Percentiles rank a stretch among this genome's conserved stretches.
Evolutionary conservation across 2,329 filamentous ascomycete species (phyloP).

Genomic region (Penicillium aurantiogriseum): DNA sequence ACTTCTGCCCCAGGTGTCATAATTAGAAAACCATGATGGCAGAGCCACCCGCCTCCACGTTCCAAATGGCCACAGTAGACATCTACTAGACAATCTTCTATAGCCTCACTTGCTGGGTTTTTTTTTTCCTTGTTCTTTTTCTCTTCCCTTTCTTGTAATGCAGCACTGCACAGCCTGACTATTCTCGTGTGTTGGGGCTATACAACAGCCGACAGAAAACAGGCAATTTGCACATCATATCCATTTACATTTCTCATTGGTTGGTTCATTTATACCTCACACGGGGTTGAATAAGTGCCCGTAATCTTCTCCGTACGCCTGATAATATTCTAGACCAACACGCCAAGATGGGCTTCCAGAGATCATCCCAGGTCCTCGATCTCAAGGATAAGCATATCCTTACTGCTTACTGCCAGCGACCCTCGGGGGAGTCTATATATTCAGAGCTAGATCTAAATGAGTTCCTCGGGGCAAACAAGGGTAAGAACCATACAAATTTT

Average conservation of each 20-base stretch:
- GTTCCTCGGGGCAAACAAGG: conserved; percentile 18
- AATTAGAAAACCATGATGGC: conserved; percentile 23
- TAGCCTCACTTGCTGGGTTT: not conserved
- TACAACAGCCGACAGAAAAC: not conserved
- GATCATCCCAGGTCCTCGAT: conserved; percentile 18
- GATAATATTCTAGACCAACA: not conserved
- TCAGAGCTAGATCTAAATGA: conserved; percentile 23
- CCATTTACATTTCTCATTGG: not conserved
- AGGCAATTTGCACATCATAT: not conserved
- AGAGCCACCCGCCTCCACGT: conserved; percentile 10
- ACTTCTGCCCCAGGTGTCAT: conserved; percentile 4
- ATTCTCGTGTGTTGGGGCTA: too few species aligned
- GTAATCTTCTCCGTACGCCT: not conserved
- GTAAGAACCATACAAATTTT: conserved; percentile 5
- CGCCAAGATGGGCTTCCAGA: conserved; percentile 23
- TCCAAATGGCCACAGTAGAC: not conserved
- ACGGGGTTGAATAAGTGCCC: not conserved
- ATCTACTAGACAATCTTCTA: not conserved
- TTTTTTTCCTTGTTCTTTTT: not conserved
- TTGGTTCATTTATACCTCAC: not conserved
- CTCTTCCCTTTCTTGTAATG: not conserved
- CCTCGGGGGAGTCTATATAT: conserved; percentile 16
- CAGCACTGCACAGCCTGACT: not conserved
- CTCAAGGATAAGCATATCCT: conserved; percentile 22
- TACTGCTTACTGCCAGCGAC: conserved; percentile 19